phyloP scores from a whole-genome alignment of 345 rosid genomes.

The Corchorus olitorius region DNA sequence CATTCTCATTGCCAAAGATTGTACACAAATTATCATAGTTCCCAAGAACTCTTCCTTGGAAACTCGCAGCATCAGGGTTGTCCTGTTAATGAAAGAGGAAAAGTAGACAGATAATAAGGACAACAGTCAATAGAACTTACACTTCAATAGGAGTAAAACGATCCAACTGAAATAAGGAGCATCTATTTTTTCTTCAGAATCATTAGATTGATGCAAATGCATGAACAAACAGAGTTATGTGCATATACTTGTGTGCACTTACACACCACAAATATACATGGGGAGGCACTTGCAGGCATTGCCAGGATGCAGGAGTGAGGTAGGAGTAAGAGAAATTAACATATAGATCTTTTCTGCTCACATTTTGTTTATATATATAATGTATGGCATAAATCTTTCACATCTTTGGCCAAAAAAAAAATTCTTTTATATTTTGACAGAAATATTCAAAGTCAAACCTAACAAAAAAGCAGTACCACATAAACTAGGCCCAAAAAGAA shows the following conservation, averaged over 20 bases:
- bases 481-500: neutral
- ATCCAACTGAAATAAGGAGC: neutral
- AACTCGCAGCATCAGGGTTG: slow-evolving; percentile 14
- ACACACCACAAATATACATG: neutral
- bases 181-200: neutral
- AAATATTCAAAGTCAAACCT: neutral
- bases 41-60: slow-evolving; percentile 8
- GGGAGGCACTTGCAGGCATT: neutral
- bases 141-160: neutral
- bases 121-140: neutral
- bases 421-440: neutral
- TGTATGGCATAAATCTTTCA: neutral
- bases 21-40: slow-evolving; percentile 10
- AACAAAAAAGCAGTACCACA: neutral
- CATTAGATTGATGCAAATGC: neutral
- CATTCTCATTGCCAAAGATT: slow-evolving; percentile 13
- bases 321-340: neutral
- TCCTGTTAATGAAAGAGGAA: slow-evolving; percentile 6
- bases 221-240: neutral
- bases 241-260: neutral
- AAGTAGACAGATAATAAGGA: neutral
- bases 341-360: neutral
- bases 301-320: neutral
- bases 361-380: neutral
- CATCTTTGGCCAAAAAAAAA: no score